phyloP scores from a whole-genome alignment of 2,329 filamentous ascomycete species.

The Talaromyces sp. region DNA sequence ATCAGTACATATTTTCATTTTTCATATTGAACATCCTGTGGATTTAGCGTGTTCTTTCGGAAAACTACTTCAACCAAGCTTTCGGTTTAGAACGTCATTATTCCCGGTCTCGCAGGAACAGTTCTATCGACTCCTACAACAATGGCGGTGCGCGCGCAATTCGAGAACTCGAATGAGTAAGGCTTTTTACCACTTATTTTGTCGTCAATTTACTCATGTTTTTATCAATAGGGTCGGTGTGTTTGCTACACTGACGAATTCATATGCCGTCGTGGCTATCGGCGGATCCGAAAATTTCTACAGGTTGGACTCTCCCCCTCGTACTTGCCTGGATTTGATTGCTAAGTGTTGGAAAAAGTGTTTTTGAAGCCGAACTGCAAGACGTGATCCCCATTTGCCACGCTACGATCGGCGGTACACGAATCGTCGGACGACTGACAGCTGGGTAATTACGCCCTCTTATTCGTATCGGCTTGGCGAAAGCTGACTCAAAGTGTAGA shows the following conservation, averaged over 20 bases:
- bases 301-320: slow-evolving; percentile 44
- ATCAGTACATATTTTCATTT: not conserved
- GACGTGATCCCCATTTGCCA: slow-evolving; percentile 96
- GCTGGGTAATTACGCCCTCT: slow-evolving; percentile 60
- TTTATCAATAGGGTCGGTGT: slow-evolving; percentile 71
- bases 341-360: slow-evolving; percentile 45
- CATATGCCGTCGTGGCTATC: slow-evolving; percentile 88
- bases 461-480: not conserved
- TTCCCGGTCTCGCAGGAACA: not conserved
- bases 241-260: slow-evolving; percentile 94
- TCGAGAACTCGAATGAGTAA: slow-evolving; percentile 48
- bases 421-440: slow-evolving; percentile 92
- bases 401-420: slow-evolving; percentile 91
- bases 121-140: slow-evolving; percentile 12
- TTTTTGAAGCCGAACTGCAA: slow-evolving; percentile 96
- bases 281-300: slow-evolving; percentile 99
- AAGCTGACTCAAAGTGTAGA: slow-evolving; percentile 38
- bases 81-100: not conserved
- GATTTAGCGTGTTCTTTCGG: not conserved
- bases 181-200: slow-evolving; percentile 10
- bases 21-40: not conserved
- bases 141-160: slow-evolving; percentile 47
- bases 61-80: not conserved
- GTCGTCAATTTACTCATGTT: not conserved
- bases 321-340: not conserved